Evolutionary conservation across 1,284 basidiomycete genomes (phyloP), one percentile per base, ranked within the genome.

Genomic region (Irpex rosettiformis): DNA sequence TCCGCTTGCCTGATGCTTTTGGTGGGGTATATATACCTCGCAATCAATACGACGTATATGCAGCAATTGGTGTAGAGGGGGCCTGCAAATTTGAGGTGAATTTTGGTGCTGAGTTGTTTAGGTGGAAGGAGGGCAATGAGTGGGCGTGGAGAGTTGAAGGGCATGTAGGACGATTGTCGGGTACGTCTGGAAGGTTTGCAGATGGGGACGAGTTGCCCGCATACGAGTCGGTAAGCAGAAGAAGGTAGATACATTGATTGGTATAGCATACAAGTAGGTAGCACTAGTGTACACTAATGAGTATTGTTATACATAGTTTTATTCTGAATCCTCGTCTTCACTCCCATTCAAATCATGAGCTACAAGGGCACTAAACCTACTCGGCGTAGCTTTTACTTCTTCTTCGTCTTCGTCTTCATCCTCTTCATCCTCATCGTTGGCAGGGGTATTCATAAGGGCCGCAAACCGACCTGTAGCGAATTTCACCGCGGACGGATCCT

Each of bases 91-190:
- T 87, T 22, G 77, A 83, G 40, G 81, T 89, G 16, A 88, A 88
- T 67, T 88, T 89, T 71, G 86, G 87, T 0, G 78, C 76, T 2
- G 76, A 77, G 29, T 43, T 71, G 43, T 88, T 88, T 62, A 72
- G 67, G 62, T 89, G 87, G 86, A 72, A 74, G 64, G 83, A 82
- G 58, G 86, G 78, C 1, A 86, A 86, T 62, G 80, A 86, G 63
- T 83, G 79, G 78, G 73, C 73, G 1, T 85, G 85, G 84, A 76
- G 75, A 57, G 74, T 84, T 4, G 83, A 86, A 61, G 80, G 80
- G 1, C 79, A 81, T 69, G 77, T 83, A n/a, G 82, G 81, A 13
- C 66, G 66, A 47, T 64, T 81, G 11, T 56, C 61, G 11, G 58
- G 52, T 27, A 29, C 47, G 4, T 58, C 57, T 4, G 58, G 47